Base-by-base conservation (phyloP, 805 yeast species). In the Lachancea sp. region DNA sequence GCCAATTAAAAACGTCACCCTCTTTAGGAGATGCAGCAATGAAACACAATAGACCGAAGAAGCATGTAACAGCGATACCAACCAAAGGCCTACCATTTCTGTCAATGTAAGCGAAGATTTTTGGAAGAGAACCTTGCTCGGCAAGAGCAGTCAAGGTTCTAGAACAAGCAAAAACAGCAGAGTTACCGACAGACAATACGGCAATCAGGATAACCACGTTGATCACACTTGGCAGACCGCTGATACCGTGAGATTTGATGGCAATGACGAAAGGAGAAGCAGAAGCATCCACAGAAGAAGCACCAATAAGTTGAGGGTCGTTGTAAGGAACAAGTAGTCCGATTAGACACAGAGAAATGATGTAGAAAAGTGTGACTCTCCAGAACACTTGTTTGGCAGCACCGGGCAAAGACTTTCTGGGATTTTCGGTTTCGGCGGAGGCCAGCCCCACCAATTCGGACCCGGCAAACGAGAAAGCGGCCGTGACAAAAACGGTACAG, bases 201-300 rank as follows among this genome's bases (percentile, higher is more conserved):
- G 88, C 74, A 40, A 80, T 65, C 51, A 82, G 64, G 45, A 82
- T 79, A 36, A 82, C 82, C 6, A 76, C 84, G 54, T 82, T 82
- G 64, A 82, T 69, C 23, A 82, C 74, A 29, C 75, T 69, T 20
- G 85, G 85, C 36, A 80, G 61, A 31, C 80, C 87, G 23, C 59
- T 64, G 47, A 80, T 78, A 44, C 85, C 84, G 20, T 82, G 83
- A 36, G 71, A 68, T 24, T 60, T 66, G 42, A 81, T 74, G 23
- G 90, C 84, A 62, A 83, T 77, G 40, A 83, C 90, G 50, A 83
- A 83, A 12, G 92, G 90, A 12, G 89, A 82, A 9, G 87, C 83
- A 12, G 78, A 63, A 32, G 81, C 82, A 47, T 74, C 77, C 38
- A 71, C 76, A 35, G 68, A 71, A 34, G 71, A 58, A 22, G 73